Base-by-base conservation (phyloP, 2,329 filamentous ascomycete genomes). In the Paraconiothyrium sp. region DNA sequence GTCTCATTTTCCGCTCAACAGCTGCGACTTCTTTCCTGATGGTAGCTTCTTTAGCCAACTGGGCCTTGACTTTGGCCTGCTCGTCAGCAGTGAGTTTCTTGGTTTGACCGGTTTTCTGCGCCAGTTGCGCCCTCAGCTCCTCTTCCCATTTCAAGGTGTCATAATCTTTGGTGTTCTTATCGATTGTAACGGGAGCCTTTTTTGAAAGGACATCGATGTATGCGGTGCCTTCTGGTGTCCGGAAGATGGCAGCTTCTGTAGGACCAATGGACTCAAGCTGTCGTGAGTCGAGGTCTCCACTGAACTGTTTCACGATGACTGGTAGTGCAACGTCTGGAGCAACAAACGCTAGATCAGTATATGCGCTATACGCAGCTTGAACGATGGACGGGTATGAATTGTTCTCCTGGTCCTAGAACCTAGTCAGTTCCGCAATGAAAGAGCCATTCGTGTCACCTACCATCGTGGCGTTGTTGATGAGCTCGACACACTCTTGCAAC, bases 61-160 rank as follows among this genome's bases (percentile, higher is more conserved):
- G 95, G 7, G 92, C 90, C 56, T 95, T 94, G 60, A 98, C 92
- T 78, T 97, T 98, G 34, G 90, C 87, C 67, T 90, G 90, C 72
- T 99, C 94, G 39, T 98, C 95, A 0, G 92, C 81, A 0, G 92
- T 95, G 10, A 98, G 87, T 80, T 97, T 99, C 82, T 93, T 94
- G 70, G 93, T 89, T 62, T 92, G 88, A 1, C 94, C 94, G 78
- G 94, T 97, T 83, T 98, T 99, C 75, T 92, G 86, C n/a, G 94
- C 93, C 44, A 99, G 81, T 71, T 97, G 93, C 43, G 88, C 86
- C 60, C 94, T 86, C 8, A 99, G 84, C 66, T 99, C 95, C 76
- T 94, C 91, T 79, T 99, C 95, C 95, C 96, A 99, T 79, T 97
- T 97, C 44, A 97, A 80, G 1, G 93, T 96, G 70, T 99, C 93